These are phyloP conservation scores for Carpinus viminea DNA, from an alignment of 306 rosid genomes.

Conservation along the genomic window DNA sequence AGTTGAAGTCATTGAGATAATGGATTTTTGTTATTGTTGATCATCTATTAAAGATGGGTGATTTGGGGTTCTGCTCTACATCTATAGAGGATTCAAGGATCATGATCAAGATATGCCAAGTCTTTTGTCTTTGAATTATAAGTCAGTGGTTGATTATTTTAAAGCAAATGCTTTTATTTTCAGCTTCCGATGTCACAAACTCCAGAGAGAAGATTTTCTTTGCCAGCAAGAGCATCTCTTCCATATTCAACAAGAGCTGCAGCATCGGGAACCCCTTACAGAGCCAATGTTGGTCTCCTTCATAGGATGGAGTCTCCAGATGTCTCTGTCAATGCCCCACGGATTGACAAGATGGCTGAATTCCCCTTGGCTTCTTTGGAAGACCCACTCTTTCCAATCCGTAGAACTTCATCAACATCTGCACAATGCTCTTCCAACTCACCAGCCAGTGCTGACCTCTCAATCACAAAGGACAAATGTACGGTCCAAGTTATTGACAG, in stretches of 20 bases:
- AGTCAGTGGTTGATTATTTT: not conserved
- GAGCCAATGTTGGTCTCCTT: constrained; percentile 46
- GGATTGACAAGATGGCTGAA: constrained; percentile 96
- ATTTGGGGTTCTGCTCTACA: not conserved
- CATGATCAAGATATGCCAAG: not conserved
- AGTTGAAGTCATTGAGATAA: not conserved
- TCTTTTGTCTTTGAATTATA: constrained; percentile 24
- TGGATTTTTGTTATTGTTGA: not conserved
- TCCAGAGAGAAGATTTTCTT: constrained; percentile 37
- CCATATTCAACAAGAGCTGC: constrained; percentile 55
- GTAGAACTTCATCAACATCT: constrained; percentile 42
- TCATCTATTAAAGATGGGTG: not conserved
- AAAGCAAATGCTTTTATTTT: constrained; percentile 19
- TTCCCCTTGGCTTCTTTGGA: constrained; percentile 82
- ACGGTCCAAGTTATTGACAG: constrained; percentile 62
- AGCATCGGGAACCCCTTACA: constrained; percentile 37
- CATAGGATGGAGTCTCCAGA: constrained; percentile 66
- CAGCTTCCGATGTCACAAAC: constrained; percentile 59
- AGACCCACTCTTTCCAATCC: constrained; percentile 51
- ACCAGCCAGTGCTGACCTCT: constrained; percentile 43
- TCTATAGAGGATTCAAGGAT: not conserved
- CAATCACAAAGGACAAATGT: constrained; percentile 91
- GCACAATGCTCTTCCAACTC: constrained; percentile 61
- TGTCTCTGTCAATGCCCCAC: constrained; percentile 91
- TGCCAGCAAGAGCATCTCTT: constrained; percentile 73